Base-by-base conservation (phyloP, 495 filamentous ascomycete genomes). In the Hypoxylon rickii region DNA sequence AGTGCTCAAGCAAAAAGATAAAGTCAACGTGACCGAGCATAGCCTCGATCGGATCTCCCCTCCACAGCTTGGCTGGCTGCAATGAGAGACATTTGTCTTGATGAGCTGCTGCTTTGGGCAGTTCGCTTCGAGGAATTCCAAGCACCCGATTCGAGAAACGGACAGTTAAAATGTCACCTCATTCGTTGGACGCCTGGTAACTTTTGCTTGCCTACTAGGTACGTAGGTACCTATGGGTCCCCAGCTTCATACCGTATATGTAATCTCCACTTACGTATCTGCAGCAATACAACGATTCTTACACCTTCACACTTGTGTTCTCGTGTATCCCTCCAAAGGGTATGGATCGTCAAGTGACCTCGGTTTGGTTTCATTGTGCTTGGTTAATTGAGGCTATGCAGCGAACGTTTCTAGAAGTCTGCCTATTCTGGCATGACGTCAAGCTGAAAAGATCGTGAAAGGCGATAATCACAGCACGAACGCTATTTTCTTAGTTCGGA, bases 21-120 rank as follows among this genome's bases (percentile, higher is more conserved):
- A n/a, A n/a, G n/a, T n/a, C n/a, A 50, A 16, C 46, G 46, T 51
- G 51, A 55, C 51, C 29, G 11, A 11, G 51, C 58, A 60, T 50
- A 44, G 57, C 57, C 57, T 31, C 57, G 8, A 48, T 47, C n/a
- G n/a, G n/a, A n/a, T n/a, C n/a, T 11, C 29, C 44, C 41, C 32
- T 36, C n/a, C 26, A 15, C 49, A 34, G 45, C 19, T 41, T 1
- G 55, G 48, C 55, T 46, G 41, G 21, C 33, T 17, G 15, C n/a
- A 41, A 42, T 46, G 40, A 36, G 18, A 29, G 2, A 33, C 13
- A 15, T 11, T 1, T 12, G 12, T 13, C 19, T 12, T 42, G 3
- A 6, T 11, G 40, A 43, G 19, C 38, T 56, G 13, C 58, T 51
- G 13, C 19, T 55, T 55, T 20, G 11, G 46, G 58, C 11, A 55